These are phyloP conservation scores for Pseudogymnoascus sp. DNA, from an alignment of 2,329 filamentous ascomycete genomes.

Conservation along the genomic window DNA sequence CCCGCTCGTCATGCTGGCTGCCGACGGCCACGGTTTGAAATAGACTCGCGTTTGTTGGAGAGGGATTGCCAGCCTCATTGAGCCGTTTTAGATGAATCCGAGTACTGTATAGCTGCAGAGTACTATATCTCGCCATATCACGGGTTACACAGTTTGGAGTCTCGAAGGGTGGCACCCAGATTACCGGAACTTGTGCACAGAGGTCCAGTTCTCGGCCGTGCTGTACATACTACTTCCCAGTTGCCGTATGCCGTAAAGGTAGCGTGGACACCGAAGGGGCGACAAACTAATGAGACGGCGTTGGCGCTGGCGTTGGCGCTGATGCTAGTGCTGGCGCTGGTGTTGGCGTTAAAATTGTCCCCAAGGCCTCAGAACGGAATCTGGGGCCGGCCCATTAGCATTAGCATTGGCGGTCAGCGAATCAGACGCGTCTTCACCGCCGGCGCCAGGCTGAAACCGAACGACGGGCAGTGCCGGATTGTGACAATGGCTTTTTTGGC, in stretches of 20 bases:
- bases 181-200: neutral
- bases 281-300: neutral
- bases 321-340: neutral
- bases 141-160: neutral
- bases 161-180: neutral
- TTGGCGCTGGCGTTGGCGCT: neutral
- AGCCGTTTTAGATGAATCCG: neutral
- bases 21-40: neutral
- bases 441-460: neutral
- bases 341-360: neutral
- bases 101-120: neutral
- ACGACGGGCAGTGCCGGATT: conserved; percentile 1
- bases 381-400: conserved; percentile 7
- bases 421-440: neutral
- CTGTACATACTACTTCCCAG: neutral
- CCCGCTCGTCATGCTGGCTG: neutral
- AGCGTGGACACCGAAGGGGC: neutral
- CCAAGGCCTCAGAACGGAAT: neutral
- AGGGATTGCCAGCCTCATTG: neutral
- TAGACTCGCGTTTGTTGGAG: neutral
- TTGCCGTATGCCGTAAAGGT: neutral
- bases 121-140: neutral
- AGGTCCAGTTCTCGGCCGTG: neutral
- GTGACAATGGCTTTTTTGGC: neutral
- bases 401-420: neutral